Percentiles rank a stretch among this genome's conserved stretches.
Evolutionary conservation across 2,329 filamentous ascomycete species (phyloP).

Genomic region (Calonectria crousiana): DNA sequence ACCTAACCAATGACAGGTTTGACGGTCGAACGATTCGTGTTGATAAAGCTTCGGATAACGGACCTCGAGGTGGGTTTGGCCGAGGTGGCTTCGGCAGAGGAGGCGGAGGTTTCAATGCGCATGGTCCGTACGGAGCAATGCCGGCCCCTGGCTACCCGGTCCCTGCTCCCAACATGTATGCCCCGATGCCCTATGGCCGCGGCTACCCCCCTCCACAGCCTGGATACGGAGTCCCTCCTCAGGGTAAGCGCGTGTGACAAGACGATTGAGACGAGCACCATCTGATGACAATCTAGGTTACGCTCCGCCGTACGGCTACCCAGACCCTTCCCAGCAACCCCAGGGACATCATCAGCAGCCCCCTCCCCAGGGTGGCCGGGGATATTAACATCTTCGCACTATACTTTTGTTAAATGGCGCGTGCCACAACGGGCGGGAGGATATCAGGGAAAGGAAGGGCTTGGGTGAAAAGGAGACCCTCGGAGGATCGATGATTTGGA

Average conservation of each 20-base stretch:
- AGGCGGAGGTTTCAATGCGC: constrained; percentile 59
- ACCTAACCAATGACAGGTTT: constrained; percentile 37
- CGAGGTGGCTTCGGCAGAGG: constrained; percentile 58
- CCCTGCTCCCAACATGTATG: constrained; percentile 52
- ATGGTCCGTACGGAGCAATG: constrained; percentile 51
- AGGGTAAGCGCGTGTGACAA: constrained; percentile 50
- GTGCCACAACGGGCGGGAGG: constrained; percentile 3
- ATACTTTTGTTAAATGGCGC: constrained; percentile 3
- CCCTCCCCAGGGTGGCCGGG: constrained; percentile 55
- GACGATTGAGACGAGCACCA: neutral
- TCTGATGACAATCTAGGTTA: constrained; percentile 48
- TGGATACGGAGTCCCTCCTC: constrained; percentile 53
- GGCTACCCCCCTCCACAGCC: constrained; percentile 52
- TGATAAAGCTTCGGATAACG: constrained; percentile 91
- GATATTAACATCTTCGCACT: constrained; percentile 53
- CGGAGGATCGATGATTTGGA: constrained; percentile 37
- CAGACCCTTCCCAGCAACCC: constrained; percentile 58
- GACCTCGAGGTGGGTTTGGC: constrained; percentile 64
- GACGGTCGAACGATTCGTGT: constrained; percentile 95
- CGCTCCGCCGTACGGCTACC: constrained; percentile 55
- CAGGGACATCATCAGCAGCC: constrained; percentile 52
- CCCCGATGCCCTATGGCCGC: constrained; percentile 52
- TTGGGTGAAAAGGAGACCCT: constrained; percentile 22
- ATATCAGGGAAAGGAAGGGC: constrained; percentile 23
- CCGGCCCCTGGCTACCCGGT: constrained; percentile 53